A percentile compares a stretch with the other conserved stretches of the same genome.
Conservation (phyloP, 768 basidiomycete species). For the Russula foetens region DNA sequence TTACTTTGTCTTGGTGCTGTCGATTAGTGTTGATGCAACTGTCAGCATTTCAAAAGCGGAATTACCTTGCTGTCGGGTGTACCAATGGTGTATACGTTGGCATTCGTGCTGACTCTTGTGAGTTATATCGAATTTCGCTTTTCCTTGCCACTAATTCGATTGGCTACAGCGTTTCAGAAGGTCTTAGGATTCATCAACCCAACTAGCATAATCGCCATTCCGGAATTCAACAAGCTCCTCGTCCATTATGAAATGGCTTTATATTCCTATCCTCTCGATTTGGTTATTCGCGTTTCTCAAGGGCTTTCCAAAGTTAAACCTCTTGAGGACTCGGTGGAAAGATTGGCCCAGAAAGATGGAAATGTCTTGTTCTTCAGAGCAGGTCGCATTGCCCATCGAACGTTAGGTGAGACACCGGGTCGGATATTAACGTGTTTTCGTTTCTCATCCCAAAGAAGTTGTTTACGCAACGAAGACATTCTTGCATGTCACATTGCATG, state of each 20-base stretch:
- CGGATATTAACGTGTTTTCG: not conserved
- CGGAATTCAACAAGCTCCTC: slow-evolving; percentile 56
- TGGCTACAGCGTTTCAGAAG: slow-evolving; percentile 44
- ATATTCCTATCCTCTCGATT: slow-evolving; percentile 60
- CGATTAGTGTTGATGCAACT: slow-evolving; percentile 3
- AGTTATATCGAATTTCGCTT: slow-evolving; percentile 20
- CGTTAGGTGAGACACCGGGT: slow-evolving; percentile 40
- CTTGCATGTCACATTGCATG: slow-evolving; percentile 50
- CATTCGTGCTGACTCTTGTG: slow-evolving; percentile 46
- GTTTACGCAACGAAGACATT: slow-evolving; percentile 59
- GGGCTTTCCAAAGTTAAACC: slow-evolving; percentile 38
- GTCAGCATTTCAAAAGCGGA: slow-evolving; percentile 42
- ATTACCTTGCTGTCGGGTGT: slow-evolving; percentile 58
- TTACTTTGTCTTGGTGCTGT: slow-evolving; percentile 3
- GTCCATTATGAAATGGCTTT: slow-evolving; percentile 53
- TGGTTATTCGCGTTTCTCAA: slow-evolving; percentile 51
- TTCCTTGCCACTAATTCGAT: not conserved
- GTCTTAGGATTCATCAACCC: slow-evolving; percentile 46
- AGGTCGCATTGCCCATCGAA: slow-evolving; percentile 43
- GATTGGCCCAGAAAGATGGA: slow-evolving; percentile 44
- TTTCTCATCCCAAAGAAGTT: slow-evolving; percentile 36
- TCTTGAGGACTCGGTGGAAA: slow-evolving; percentile 53
- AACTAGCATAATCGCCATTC: slow-evolving; percentile 49
- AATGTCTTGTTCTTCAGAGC: slow-evolving; percentile 56
- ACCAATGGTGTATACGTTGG: slow-evolving; percentile 64